Base-by-base conservation (phyloP, 306 rosid species). In the Cucurbita moschata region DNA sequence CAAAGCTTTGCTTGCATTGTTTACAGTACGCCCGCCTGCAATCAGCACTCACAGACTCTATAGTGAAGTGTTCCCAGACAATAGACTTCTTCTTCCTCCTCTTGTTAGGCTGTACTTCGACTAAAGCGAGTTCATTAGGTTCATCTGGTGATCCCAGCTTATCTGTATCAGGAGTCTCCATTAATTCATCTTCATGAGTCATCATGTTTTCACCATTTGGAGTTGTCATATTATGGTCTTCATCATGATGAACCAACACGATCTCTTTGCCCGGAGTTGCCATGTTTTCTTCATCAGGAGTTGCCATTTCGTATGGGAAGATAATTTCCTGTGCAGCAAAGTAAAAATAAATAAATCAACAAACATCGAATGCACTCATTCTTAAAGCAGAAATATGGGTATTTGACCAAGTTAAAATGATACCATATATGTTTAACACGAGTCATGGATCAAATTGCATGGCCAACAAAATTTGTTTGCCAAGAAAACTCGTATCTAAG, bases 11-110 rank as follows among this genome's bases (percentile, higher is more conserved):
- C 71, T 87, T 81, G 81, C 99, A 94, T 77, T 87, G 97, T 73
- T 90, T 94, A 77, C 99, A 94, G 77, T 83, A 87, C 4, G 99
- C 99, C 77, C 99, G 88, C 83, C 99, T 83, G 80, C 96, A 89
- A 46, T 86, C 99, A 83, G 90, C 73, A 83, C 90, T 82, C 46
- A 94, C 89, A 38, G 82, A 83, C 79, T 89, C 99, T 58, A 94
- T 91, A 47, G 97, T 90, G 77, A 94, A 94, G 83, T 94, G 95
- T 79, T 90, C 97, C 99, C 99, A 94, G 54, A 94, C 99, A 8
- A 85, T 68, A 30, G 97, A 94, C 80, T 87, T 91, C 87, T 86
- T 94, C 78, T 89, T 94, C 85, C 99, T 87, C 74, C 95, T 83
- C 88, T 88, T 90, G 78, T 52, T 85, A 42, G 97, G 97, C 83